A percentile compares a stretch with the other conserved stretches of the same genome.
Evolutionary conservation across 1,284 basidiomycete species (phyloP).

Genomic region (Moniliophthora roreri): DNA sequence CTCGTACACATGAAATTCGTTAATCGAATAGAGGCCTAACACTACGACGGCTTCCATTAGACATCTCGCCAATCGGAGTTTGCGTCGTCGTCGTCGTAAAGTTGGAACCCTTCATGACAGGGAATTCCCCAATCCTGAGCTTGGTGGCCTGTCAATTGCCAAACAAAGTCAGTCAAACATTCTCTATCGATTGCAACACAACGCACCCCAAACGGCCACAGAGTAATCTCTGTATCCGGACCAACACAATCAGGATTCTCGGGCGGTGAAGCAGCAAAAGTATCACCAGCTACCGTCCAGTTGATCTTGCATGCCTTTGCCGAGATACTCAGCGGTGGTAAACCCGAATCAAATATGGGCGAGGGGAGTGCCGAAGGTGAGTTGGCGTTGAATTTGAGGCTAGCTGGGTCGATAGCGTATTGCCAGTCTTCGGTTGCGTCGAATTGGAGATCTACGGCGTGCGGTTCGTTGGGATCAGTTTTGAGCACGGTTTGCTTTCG

Average conservation of each 20-base stretch:
- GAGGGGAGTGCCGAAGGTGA: conserved; percentile 43
- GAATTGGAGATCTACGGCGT: conserved; percentile 53
- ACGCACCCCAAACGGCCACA: conserved; percentile 54
- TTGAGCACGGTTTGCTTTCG: conserved; percentile 43
- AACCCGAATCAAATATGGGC: conserved; percentile 54
- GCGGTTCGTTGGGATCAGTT: conserved; percentile 44
- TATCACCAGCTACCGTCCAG: conserved; percentile 49
- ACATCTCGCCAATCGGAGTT: neutral
- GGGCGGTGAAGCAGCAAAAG: conserved; percentile 49
- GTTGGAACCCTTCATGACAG: conserved; percentile 27
- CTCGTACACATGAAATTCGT: too few species aligned
- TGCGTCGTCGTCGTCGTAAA: too few species aligned
- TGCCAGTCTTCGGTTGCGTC: conserved; percentile 50
- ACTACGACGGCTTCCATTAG: too few species aligned
- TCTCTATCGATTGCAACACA: neutral
- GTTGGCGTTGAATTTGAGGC: conserved; percentile 44
- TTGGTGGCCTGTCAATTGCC: conserved; percentile 45
- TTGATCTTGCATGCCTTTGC: conserved; percentile 50
- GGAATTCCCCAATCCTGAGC: conserved; percentile 56
- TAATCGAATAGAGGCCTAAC: too few species aligned
- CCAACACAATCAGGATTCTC: conserved; percentile 45
- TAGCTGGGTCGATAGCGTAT: conserved; percentile 55
- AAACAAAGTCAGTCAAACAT: neutral
- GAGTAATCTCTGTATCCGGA: conserved; percentile 39
- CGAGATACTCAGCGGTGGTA: conserved; percentile 49